phyloP scores from a whole-genome alignment of 345 rosid genomes.

The Arabidopsis suecica region DNA sequence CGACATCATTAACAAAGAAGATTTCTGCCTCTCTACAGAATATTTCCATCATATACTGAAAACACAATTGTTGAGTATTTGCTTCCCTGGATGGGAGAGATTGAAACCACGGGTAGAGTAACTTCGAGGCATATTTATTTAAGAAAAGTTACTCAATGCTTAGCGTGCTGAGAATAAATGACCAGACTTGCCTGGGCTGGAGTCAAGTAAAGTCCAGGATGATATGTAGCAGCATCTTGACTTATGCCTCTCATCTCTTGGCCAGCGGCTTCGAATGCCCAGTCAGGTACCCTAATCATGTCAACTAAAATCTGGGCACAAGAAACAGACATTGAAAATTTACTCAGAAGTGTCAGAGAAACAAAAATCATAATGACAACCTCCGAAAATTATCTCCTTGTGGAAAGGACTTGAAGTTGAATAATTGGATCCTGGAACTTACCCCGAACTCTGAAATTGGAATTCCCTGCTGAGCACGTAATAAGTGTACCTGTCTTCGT shows the following conservation, averaged over 20 bases:
- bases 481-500: slow-evolving; percentile 78
- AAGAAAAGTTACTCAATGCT: slow-evolving; percentile 27
- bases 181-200: slow-evolving; percentile 73
- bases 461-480: slow-evolving; percentile 97
- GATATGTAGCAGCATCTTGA: slow-evolving; percentile 88
- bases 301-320: slow-evolving; percentile 80
- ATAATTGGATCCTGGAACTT: slow-evolving; percentile 42
- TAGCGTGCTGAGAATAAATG: slow-evolving; percentile 17
- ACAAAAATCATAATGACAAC: neutral
- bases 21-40: neutral
- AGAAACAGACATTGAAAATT: slow-evolving; percentile 13
- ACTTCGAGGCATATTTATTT: slow-evolving; percentile 12
- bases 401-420: slow-evolving; percentile 17
- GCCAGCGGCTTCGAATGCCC: slow-evolving; percentile 99
- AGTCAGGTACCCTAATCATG: slow-evolving; percentile 94
- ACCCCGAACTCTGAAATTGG: slow-evolving; percentile 97
- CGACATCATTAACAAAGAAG: slow-evolving; percentile 24
- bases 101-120: slow-evolving; percentile 13
- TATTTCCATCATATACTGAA: slow-evolving; percentile 5
- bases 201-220: slow-evolving; percentile 95
- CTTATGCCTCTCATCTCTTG: slow-evolving; percentile 98
- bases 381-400: neutral
- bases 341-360: slow-evolving; percentile 21
- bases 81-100: slow-evolving; percentile 3
- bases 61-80: neutral